Evolutionary conservation across 139 green algal genomes (phyloP).

Genomic region (Tetraselmis chui): DNA sequence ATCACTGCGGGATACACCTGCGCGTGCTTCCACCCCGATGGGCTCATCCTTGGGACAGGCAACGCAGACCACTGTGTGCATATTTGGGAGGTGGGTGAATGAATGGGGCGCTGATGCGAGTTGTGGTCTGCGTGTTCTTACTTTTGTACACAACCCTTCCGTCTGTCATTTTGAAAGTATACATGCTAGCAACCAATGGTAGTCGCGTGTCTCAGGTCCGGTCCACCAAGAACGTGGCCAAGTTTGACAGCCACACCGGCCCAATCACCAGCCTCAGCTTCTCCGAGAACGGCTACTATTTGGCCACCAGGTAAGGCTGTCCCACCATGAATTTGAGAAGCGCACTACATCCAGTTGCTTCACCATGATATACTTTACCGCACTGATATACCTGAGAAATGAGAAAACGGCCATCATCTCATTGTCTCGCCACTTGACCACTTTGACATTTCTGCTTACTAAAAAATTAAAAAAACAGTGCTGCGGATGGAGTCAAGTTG

Average conservation of each 20-base stretch:
- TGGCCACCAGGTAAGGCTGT: slow-evolving; percentile 52
- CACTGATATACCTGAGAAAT: background rate
- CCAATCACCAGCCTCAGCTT: slow-evolving; percentile 67
- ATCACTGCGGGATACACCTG: slow-evolving; percentile 35
- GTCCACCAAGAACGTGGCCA: slow-evolving; percentile 50
- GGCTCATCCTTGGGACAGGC: slow-evolving; percentile 80
- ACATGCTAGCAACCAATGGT: no score
- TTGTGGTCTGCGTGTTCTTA: background rate
- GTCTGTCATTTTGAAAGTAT: no score
- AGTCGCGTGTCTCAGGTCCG: background rate
- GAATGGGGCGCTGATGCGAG: slow-evolving; percentile 1
- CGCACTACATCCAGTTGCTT: background rate
- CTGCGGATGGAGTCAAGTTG: slow-evolving; percentile 80
- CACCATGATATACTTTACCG: background rate
- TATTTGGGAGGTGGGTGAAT: slow-evolving; percentile 79
- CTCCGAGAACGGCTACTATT: slow-evolving; percentile 90
- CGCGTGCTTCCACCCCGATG: slow-evolving; percentile 75
- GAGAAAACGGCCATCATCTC: background rate
- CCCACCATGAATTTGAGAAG: background rate
- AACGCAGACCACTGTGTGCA: slow-evolving; percentile 47
- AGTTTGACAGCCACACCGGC: slow-evolving; percentile 65
- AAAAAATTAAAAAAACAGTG: slow-evolving; percentile 14
- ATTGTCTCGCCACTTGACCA: no score
- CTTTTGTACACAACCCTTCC: no score
- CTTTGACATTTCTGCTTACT: no score